phyloP scores from a whole-genome alignment of 495 filamentous ascomycete genomes.

The Durotheca rogersii region DNA sequence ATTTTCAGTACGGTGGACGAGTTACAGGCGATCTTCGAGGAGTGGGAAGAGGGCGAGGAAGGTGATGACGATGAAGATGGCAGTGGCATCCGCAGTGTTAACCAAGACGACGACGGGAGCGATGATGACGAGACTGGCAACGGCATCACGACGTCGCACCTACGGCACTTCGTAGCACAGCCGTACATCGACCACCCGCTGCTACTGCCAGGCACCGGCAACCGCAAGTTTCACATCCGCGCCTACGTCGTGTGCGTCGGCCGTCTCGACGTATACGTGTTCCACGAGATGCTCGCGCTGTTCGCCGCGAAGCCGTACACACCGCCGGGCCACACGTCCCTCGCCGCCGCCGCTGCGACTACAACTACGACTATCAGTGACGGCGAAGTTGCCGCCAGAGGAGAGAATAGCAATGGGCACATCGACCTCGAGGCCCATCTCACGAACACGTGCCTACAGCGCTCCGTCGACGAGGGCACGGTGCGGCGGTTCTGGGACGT shows the following conservation, averaged over 20 bases:
- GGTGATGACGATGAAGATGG: slow-evolving; percentile 48
- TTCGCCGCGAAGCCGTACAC: slow-evolving; percentile 74
- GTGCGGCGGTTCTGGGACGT: slow-evolving; percentile 74
- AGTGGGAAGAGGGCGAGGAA: slow-evolving; percentile 74
- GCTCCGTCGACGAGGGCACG: slow-evolving; percentile 36
- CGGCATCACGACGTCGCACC: slow-evolving; percentile 78
- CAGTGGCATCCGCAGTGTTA: slow-evolving; percentile 20
- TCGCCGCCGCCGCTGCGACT: slow-evolving; percentile 39
- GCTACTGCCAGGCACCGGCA: slow-evolving; percentile 63
- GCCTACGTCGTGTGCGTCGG: slow-evolving; percentile 84
- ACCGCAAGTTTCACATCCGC: slow-evolving; percentile 90
- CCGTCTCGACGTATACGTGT: slow-evolving; percentile 78
- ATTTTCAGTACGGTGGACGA: slow-evolving; percentile 82
- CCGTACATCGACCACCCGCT: slow-evolving; percentile 93
- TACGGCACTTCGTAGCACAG: slow-evolving; percentile 94
- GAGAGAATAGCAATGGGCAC: no score
- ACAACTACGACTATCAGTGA: no score
- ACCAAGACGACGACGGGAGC: slow-evolving; percentile 28
- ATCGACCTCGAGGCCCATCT: slow-evolving; percentile 70
- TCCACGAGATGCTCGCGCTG: slow-evolving; percentile 84
- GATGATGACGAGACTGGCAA: slow-evolving; percentile 31
- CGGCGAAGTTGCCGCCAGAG: no score
- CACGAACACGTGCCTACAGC: slow-evolving; percentile 95
- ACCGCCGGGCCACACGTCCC: slow-evolving; percentile 42
- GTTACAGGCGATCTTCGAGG: slow-evolving; percentile 79